Evolutionary conservation across 352 stramenopile genomes (phyloP), one percentile per base, ranked within the genome.

Genomic region (Globisporangium sylvaticum): DNA sequence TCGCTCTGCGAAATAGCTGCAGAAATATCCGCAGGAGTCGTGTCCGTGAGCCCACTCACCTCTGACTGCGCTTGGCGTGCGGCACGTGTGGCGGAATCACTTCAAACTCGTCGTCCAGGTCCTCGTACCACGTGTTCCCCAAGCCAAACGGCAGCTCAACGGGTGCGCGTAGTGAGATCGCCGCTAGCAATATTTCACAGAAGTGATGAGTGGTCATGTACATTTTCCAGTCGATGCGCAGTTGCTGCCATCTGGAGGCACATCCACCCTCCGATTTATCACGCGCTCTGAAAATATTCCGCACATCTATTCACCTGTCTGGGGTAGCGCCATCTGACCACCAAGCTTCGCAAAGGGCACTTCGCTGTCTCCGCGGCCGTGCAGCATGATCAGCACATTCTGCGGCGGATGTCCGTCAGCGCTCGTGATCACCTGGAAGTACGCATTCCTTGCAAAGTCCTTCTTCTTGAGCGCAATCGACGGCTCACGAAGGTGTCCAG

Each of bases 251-350:
- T n/a, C n/a, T n/a, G n/a, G n/a, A n/a, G n/a, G n/a, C n/a, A n/a
- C n/a, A n/a, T n/a, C n/a, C n/a, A n/a, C n/a, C n/a, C n/a, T n/a
- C n/a, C n/a, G n/a, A n/a, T n/a, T n/a, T n/a, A n/a, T n/a, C n/a
- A n/a, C n/a, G n/a, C n/a, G n/a, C n/a, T n/a, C n/a, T n/a, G n/a
- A n/a, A n/a, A n/a, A n/a, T n/a, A n/a, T n/a, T n/a, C n/a, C n/a
- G n/a, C n/a, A n/a, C n/a, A n/a, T n/a, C n/a, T n/a, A n/a, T n/a
- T 6, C 57, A 91, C 83, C 83, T 71, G 84, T 90, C 65, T 90
- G 84, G 12, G 83, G 83, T 20, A 90, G 65, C 10, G 68, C 81
- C 81, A 90, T 89, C 55, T 81, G 66, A 32, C 70, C 61, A 9
- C 72, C 83, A 3, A 92, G 71, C 34, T 66, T 69, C 12, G 79